A percentile compares a stretch with the other conserved stretches of the same genome.
phyloP scores from a whole-genome alignment of 257 asterid genomes.

The Nicotiana benthamiana region DNA sequence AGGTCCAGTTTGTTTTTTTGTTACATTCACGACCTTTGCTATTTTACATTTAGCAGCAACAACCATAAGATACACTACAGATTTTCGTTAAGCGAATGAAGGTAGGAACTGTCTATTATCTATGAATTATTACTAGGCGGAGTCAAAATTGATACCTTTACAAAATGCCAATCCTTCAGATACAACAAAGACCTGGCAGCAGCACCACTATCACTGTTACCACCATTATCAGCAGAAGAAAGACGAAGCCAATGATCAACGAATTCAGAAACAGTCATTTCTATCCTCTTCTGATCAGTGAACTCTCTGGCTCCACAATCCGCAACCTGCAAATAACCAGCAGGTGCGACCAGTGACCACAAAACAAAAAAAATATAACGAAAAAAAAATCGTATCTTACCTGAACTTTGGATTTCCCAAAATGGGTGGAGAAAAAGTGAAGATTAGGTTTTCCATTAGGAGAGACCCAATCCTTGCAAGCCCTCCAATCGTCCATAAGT shows the following conservation, averaged over 20 bases:
- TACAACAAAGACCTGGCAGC: conserved; percentile 43
- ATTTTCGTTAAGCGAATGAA: background rate
- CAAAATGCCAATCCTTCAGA: conserved; percentile 98
- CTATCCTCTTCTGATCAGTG: conserved; percentile 74
- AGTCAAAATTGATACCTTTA: conserved; percentile 39
- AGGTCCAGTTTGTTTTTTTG: too few species aligned
- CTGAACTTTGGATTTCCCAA: conserved; percentile 78
- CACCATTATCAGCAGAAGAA: conserved; percentile 19
- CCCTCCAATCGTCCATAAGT: conserved; percentile 71
- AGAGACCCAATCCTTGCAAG: conserved; percentile 74
- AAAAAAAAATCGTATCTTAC: conserved; percentile 6
- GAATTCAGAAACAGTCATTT: conserved; percentile 78
- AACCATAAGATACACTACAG: background rate
- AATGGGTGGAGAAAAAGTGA: conserved; percentile 49
- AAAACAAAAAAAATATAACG: background rate
- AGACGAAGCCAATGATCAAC: conserved; percentile 38
- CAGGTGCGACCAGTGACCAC: background rate
- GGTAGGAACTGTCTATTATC: background rate
- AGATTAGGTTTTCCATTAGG: conserved; percentile 61
- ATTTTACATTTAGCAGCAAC: background rate
- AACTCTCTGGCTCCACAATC: conserved; percentile 75
- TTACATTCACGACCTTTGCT: background rate
- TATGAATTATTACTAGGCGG: background rate
- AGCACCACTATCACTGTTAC: background rate
- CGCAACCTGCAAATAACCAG: conserved; percentile 51